Conservation (phyloP, 1,139 yeast species). For the Arxiozyma bovina region DNA sequence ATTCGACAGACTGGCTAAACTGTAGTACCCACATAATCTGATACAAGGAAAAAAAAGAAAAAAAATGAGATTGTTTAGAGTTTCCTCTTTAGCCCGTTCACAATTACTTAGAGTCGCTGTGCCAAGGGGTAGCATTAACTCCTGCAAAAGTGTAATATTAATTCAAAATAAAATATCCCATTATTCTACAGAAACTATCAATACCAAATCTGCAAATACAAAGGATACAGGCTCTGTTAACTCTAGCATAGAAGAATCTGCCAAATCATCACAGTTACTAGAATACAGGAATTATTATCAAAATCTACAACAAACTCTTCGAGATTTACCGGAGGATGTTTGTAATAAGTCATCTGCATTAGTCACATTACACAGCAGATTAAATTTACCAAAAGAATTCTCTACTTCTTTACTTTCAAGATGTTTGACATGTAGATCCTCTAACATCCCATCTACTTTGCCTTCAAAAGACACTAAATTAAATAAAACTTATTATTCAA, state of each 20-base stretch:
- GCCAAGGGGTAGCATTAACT: background rate
- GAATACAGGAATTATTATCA: slow-evolving; percentile 22
- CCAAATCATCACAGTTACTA: slow-evolving; percentile 12
- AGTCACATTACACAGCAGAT: slow-evolving; percentile 71
- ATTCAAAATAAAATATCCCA: background rate
- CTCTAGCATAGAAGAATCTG: background rate
- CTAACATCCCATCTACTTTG: slow-evolving; percentile 28
- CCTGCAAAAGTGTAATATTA: background rate
- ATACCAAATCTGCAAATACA: background rate
- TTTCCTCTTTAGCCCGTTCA: background rate
- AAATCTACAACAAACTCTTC: slow-evolving; percentile 15
- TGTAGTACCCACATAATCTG: background rate
- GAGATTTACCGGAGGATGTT: slow-evolving; percentile 36
- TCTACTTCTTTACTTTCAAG: slow-evolving; percentile 67
- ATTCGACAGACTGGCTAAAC: background rate
- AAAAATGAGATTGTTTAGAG: background rate
- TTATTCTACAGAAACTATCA: background rate
- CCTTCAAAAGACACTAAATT: slow-evolving; percentile 5
- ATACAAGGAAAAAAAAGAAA: background rate
- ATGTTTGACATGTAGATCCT: slow-evolving; percentile 51
- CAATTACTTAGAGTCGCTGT: background rate
- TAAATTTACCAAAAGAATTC: slow-evolving; percentile 49
- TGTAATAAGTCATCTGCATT: slow-evolving; percentile 58
- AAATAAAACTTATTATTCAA: slow-evolving; percentile 18
- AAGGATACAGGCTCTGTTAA: background rate